Base-by-base conservation (phyloP, 176 grass and related monocot genomes). In the Saccharum spontaneum region DNA sequence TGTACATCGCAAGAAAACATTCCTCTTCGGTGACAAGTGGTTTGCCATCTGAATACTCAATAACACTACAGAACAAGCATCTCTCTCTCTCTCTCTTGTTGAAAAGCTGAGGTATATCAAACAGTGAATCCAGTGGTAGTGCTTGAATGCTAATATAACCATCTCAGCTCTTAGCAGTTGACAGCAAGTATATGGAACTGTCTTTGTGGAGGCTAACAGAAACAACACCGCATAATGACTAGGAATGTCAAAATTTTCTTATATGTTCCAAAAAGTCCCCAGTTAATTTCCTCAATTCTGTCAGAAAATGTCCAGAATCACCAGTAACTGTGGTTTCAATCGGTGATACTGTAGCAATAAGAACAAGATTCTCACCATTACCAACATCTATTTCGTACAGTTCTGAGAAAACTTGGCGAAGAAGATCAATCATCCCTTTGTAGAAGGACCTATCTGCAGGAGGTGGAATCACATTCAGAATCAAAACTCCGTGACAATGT, bases 391-490 rank as follows among this genome's bases (percentile, higher is more conserved):
- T 60, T 81, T 93, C 90, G 60, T 92, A 94, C 45, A 98, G 6
- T 71, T 94, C 91, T 62, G 69, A 69, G 83, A 95, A 98, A 37
- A 94, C 28, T 4, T 71, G 49, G 67, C 3, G 48, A 78, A 98
- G 82, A 77, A 70, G 46, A 86, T 90, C 87, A 69, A 83, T 61
- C 69, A 98, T n/a, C 18, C 75, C 82, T 60, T 80, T 84, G 71
- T 94, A 92, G 69, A 95, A 92, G 71, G 90, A 94, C 68, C 31
- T 79, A 78, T 86, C 84, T 10, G 84, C 57, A 57, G 78, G 52
- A 49, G 93, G 89, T 44, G 89, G 91, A 82, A 98, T 95, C 10
- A 94, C 88, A 78, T 98, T 95, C 72, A 98, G 73, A 71, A 94
- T 72, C 22, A 98, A 16, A 87, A 94, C 75, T 67, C 96, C 93